phyloP scores from a whole-genome alignment of 495 filamentous ascomycete species.

The Hyaloscypha variabilis region DNA sequence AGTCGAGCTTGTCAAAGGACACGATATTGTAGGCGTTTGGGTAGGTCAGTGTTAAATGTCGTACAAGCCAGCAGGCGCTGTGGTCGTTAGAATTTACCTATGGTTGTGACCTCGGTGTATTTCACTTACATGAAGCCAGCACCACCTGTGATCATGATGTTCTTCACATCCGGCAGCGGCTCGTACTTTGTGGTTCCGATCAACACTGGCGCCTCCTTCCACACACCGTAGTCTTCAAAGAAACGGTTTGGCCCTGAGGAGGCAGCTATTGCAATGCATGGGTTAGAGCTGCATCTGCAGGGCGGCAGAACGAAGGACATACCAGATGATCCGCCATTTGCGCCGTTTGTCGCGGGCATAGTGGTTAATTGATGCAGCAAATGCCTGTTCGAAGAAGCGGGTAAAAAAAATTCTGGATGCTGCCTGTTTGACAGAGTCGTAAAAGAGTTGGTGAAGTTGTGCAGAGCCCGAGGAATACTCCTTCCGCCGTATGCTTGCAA shows the following conservation, averaged over 20 bases:
- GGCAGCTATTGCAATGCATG: slow-evolving; percentile 1
- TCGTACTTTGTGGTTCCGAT: slow-evolving; percentile 66
- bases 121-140: slow-evolving; percentile 69
- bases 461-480: not conserved
- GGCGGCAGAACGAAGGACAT: slow-evolving; percentile 1
- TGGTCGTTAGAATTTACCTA: slow-evolving; percentile 19
- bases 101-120: slow-evolving; percentile 5
- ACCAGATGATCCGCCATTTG: not conserved
- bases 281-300: not conserved
- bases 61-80: slow-evolving; percentile 72
- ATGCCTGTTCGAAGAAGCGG: not conserved
- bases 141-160: slow-evolving; percentile 74
- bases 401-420: not conserved
- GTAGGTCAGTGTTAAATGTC: slow-evolving; percentile 69
- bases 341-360: not conserved
- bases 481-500: too few species aligned
- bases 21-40: slow-evolving; percentile 70
- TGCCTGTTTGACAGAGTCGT: not conserved
- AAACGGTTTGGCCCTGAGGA: slow-evolving; percentile 34
- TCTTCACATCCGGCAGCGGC: slow-evolving; percentile 62
- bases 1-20: slow-evolving; percentile 78
- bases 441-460: not conserved
- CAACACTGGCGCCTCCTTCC: slow-evolving; percentile 67
- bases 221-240: slow-evolving; percentile 56
- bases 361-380: not conserved